Evolutionary conservation across 202 grass and related monocot genomes (phyloP).

Genomic region (Elaeis oleifera): DNA sequence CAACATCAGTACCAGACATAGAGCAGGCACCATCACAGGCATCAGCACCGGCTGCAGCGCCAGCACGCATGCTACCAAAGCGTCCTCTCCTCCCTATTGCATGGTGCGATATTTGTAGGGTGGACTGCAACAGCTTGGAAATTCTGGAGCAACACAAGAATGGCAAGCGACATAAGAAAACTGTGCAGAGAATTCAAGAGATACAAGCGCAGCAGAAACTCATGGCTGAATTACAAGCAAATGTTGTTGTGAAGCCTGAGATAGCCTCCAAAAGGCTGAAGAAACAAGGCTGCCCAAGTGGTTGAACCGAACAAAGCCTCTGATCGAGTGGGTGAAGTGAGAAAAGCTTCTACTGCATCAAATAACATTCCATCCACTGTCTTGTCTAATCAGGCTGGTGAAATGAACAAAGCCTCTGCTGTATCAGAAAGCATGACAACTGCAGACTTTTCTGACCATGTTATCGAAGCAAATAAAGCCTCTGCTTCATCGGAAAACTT

Average conservation of each 20-base stretch:
- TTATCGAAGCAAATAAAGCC: slow-evolving; percentile 13
- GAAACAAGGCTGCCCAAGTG: neutral
- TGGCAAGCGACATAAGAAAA: slow-evolving; percentile 53
- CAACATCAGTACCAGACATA: neutral
- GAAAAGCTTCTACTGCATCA: neutral
- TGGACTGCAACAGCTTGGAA: slow-evolving; percentile 47
- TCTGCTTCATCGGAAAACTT: slow-evolving; percentile 6
- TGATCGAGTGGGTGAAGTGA: slow-evolving; percentile 6
- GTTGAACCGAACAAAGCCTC: neutral
- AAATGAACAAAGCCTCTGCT: slow-evolving; percentile 2
- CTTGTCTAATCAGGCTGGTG: slow-evolving; percentile 19
- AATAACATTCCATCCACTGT: neutral
- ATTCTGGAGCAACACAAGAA: slow-evolving; percentile 50
- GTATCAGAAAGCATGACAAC: neutral
- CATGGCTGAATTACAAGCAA: slow-evolving; percentile 28
- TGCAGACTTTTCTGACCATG: neutral
- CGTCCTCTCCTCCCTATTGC: slow-evolving; percentile 24
- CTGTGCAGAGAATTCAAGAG: slow-evolving; percentile 48
- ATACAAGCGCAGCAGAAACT: slow-evolving; percentile 33
- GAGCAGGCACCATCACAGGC: neutral
- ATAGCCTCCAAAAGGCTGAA: slow-evolving; percentile 1
- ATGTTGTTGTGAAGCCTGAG: slow-evolving; percentile 9
- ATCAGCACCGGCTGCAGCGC: slow-evolving; percentile 2
- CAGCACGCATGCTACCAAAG: slow-evolving; percentile 3
- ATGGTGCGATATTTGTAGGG: slow-evolving; percentile 61